These are phyloP conservation scores for Cudoniella acicularis DNA, from an alignment of 495 filamentous ascomycete species.

Conservation along the genomic window DNA sequence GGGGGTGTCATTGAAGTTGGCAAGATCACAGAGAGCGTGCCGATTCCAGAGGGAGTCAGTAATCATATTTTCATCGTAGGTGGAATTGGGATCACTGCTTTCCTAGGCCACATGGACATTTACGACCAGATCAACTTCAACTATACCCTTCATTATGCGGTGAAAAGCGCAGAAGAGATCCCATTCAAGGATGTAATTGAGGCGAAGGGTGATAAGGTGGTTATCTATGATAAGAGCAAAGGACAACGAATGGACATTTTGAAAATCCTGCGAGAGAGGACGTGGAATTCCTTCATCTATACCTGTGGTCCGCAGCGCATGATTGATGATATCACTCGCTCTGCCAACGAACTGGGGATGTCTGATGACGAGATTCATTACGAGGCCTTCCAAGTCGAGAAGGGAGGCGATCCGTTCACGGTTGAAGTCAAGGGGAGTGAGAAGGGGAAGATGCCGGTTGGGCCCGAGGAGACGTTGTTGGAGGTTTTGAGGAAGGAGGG, in stretches of 20 bases:
- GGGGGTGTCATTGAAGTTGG: conserved; percentile 48
- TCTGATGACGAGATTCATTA: conserved; percentile 46
- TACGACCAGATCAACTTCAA: conserved; percentile 38
- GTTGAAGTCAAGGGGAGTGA: conserved; percentile 33
- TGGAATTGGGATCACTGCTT: conserved; percentile 52
- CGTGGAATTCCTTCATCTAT: conserved; percentile 50
- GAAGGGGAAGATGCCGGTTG: conserved; percentile 31
- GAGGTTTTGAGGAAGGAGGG: conserved; percentile 39
- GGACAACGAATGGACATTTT: conserved; percentile 45
- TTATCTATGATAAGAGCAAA: conserved; percentile 42
- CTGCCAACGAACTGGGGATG: conserved; percentile 35
- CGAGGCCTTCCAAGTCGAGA: conserved; percentile 50
- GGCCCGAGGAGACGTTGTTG: conserved; percentile 34
- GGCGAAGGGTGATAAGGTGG: conserved; percentile 26
- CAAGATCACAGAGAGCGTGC: conserved; percentile 36
- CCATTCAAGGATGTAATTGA: conserved; percentile 33
- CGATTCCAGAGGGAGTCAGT: conserved; percentile 26
- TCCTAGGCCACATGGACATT: conserved; percentile 28
- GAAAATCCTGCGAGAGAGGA: conserved; percentile 32
- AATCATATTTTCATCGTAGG: conserved; percentile 50
- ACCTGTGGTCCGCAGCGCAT: conserved; percentile 50
- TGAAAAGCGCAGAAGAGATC: conserved; percentile 40
- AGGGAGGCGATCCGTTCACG: conserved; percentile 52
- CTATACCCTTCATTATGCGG: conserved; percentile 43
- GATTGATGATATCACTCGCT: conserved; percentile 40